Evolutionary conservation across 768 basidiomycete species (phyloP).

Genomic region (Tephrocybe sp.): DNA sequence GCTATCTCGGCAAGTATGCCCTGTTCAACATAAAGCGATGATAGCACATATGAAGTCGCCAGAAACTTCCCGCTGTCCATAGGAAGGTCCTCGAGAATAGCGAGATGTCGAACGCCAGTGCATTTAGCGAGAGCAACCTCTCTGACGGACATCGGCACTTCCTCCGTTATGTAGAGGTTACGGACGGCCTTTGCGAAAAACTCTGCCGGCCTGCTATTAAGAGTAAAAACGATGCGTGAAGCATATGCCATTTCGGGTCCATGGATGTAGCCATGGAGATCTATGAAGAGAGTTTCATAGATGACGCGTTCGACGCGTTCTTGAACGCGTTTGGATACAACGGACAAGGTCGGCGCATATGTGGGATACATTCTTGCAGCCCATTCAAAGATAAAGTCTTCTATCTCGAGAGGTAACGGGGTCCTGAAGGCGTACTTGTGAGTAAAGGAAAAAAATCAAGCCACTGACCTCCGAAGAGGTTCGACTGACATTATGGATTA

Average conservation of each 20-base stretch:
- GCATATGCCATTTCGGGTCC: neutral
- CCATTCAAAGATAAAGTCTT: neutral
- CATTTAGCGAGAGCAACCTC: neutral
- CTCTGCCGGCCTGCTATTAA: neutral
- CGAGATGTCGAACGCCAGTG: neutral
- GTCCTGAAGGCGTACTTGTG: too few species aligned
- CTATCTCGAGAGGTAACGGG: neutral
- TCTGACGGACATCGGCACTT: neutral
- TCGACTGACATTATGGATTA: too few species aligned
- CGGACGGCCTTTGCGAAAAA: neutral
- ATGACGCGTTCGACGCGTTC: neutral
- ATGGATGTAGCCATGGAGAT: neutral
- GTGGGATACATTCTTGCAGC: neutral
- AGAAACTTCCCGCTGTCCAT: too few species aligned
- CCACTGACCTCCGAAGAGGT: too few species aligned
- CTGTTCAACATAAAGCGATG: too few species aligned
- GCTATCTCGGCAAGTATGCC: too few species aligned
- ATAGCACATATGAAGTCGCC: too few species aligned
- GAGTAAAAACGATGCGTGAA: neutral
- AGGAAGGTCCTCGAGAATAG: neutral
- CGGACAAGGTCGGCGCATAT: neutral
- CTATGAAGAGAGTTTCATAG: neutral
- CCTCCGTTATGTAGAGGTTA: neutral
- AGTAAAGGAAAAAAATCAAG: too few species aligned
- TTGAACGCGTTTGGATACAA: neutral